Base-by-base conservation (phyloP, 768 basidiomycete species). In the Rhodotorula diobovata region DNA sequence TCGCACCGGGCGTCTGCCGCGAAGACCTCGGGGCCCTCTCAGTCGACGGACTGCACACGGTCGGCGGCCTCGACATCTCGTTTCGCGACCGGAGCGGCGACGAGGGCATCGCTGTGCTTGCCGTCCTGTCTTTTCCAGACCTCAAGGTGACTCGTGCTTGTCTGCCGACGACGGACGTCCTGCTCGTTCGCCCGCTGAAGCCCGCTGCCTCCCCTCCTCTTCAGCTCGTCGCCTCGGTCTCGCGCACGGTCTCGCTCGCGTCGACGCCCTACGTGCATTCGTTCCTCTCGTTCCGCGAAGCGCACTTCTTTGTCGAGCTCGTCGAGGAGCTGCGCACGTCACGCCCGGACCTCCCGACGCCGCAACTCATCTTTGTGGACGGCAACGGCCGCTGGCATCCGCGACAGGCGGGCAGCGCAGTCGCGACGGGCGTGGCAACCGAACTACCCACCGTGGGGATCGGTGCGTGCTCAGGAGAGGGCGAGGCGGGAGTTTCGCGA, bases 301-400 rank as follows among this genome's bases (percentile, higher is more conserved):
- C 72, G 2, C 67, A 63, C 4, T 63, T 71, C 30, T 76, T 75
- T 39, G 55, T 69, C 23, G 46, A 64, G 9, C 73, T 80, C 7
- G 43, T 80, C 39, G 39, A 66, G 2, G 72, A 75, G 21, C 66
- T 77, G 30, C 70, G 76, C 16, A 7, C 51, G 12, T 34, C 58
- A 7, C 35, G 30, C 25, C 56, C 56, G 41, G 43, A 70, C 11
- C 41, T n/a, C 11, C 59, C 67, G 1, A n/a, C 76, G 20, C 78
- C 78, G 23, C 78, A 80, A 50, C 46, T 80, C 16, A 65, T 79
- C 23, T 59, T 80, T 25, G 75, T 78, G 1, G 79, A 80, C 35
- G 79, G 79, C 7, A 80, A 80, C 61, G 79, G 79, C 3, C 39
- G 79, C 20, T 66, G 76, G 48, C 79, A 80, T 54, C 68, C 70